Evolutionary conservation across 2,329 filamentous ascomycete genomes (phyloP), one percentile per base, ranked within the genome.

Genomic region (Onygenales sp.): DNA sequence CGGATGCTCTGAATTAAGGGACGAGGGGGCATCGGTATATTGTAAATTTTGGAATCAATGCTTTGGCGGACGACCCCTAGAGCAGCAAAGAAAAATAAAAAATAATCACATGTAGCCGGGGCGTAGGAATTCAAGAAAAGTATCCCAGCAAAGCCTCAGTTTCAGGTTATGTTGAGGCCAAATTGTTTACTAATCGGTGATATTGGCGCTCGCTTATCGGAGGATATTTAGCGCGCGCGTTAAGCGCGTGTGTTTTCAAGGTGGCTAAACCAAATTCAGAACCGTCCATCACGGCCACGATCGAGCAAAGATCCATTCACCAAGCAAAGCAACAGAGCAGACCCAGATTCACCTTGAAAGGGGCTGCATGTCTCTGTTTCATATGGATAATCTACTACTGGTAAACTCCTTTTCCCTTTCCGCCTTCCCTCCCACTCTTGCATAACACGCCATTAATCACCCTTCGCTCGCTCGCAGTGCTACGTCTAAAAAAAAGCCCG

Each of bases 181-280:
- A 27, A 4, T 3, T 1, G 21, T 5, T 27, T 27, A 27, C 21
- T 27, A 27, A 27, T 27, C 4, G 1, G 21, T 5, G 4, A 27
- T 27, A 27, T 31, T 50, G n/a, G 5, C 31, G 39, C 27, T n/a
- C 11, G 37, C 39, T 43, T 51, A 33, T 34, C 32, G 6, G 10
- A n/a, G 5, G 7, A 17, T n/a, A 33, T 31, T 52, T 52, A 37
- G 14, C 39, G 27, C 42, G 37, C 31, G 14, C n/a, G n/a, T 13
- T 13, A 32, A 42, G 47, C 49, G 47, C 40, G 42, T 42, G 10
- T 32, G 6, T 47, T 14, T 32, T 31, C 49, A n/a, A 51, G 32
- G 49, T 50, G 9, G 49, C 53, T 49, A 55, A 49, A 55, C 52
- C 53, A 50, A 34, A 45, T 48, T 21, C n/a, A 52, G 53, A 53